Evolutionary conservation across 148 eudicot species (phyloP), one percentile per base, ranked within the genome.

Genomic region (Rhododendron mucronatum): DNA sequence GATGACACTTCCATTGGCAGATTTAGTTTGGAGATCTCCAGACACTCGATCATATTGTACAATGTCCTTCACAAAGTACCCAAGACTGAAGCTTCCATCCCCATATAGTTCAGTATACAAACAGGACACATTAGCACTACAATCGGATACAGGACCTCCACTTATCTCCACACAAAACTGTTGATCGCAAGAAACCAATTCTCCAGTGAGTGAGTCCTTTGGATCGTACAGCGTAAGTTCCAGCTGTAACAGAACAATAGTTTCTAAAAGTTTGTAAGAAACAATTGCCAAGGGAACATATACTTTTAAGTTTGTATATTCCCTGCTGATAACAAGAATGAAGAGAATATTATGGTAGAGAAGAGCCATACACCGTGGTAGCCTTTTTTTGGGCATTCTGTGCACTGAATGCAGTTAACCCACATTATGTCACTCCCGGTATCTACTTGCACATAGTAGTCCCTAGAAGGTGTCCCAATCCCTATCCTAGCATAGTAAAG

Each of bases 391-490:
- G 99, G 99, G 85, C 99, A 96, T 78, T 94, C 92, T 16, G n/a
- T 80, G 89, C 99, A 96, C 85, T 93, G 92, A 87, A 95, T 91
- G 91, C 99, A 95, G 87, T 96, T 96, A 79, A 96, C 95, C 99
- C 99, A 96, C 86, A 94, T 94, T 78, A 95, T 94, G 84, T 95
- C 98, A 88, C 91, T 95, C 84, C 99, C 99, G 35, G 99, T 96
- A 84, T 96, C 99, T 51, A 96, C 99, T 93, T 96, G 99, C 91
- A 96, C 94, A 87, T 91, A 95, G 87, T 95, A 96, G 87, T 92
- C 94, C 87, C 89, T 91, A 21, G 98, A 90, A 81, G 99, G 99
- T 44, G 96, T 94, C 69, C 99, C 99, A 78, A 96, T 92, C 67
- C 94, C 98, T 82, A 96, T 91, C 88, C 92, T 93, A 77, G 99